phyloP scores from a whole-genome alignment of 148 eudicot species.

The Camellia granthamiana region DNA sequence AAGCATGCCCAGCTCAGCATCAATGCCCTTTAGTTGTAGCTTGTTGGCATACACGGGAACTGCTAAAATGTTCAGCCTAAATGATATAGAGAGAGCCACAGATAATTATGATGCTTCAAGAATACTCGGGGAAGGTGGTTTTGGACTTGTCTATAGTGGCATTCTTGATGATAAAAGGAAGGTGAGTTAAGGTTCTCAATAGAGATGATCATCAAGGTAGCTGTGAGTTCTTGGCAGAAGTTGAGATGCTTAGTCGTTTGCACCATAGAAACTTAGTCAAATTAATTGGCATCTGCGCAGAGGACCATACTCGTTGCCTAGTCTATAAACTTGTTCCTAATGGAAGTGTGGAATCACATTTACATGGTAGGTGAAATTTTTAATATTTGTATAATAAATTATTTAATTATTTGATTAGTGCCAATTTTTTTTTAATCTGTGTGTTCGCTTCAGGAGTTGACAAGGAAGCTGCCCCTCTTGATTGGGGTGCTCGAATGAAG shows the following conservation, averaged over 20 bases:
- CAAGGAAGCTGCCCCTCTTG: conserved; percentile 67
- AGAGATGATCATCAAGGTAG: conserved; percentile 74
- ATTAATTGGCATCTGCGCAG: conserved; percentile 81
- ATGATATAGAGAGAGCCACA: conserved; percentile 76
- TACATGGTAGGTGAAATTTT: conserved; percentile 58
- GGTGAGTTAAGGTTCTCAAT: conserved; percentile 83
- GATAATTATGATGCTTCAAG: conserved; percentile 49
- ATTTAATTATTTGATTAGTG: background rate
- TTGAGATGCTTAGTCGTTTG: conserved; percentile 92
- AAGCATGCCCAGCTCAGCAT: conserved; percentile 45
- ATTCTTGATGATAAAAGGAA: conserved; percentile 61
- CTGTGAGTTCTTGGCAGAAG: conserved; percentile 95
- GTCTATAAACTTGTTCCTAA: conserved; percentile 92
- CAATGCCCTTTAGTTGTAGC: conserved; percentile 62
- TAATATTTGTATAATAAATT: background rate
- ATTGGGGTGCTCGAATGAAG: conserved; percentile 83
- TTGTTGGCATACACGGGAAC: conserved; percentile 57
- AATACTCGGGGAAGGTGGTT: conserved; percentile 94
- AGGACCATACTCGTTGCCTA: conserved; percentile 65
- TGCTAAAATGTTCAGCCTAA: conserved; percentile 60
- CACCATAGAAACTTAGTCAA: conserved; percentile 92
- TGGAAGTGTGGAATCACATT: conserved; percentile 95
- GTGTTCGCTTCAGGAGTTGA: conserved; percentile 43
- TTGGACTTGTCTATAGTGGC: conserved; percentile 88
- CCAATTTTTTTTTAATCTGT: background rate